These are phyloP conservation scores for Avena atlantica DNA, from an alignment of 176 grass and related monocot genomes.

Conservation along the genomic window DNA sequence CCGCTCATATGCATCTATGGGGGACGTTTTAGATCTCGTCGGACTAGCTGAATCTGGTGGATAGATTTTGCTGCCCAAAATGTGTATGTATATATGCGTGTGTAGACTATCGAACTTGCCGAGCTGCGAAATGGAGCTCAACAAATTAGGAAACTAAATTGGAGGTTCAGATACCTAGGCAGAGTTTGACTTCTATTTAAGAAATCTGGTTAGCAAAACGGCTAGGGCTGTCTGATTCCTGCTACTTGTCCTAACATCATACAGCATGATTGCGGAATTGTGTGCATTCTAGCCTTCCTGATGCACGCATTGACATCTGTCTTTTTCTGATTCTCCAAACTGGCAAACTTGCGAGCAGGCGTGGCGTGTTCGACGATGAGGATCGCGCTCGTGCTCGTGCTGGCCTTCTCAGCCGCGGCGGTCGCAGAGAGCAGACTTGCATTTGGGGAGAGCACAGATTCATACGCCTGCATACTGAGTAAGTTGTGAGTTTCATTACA, in stretches of 20 bases:
- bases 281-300: neutral
- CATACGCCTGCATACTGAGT: conserved; percentile 37
- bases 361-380: conserved; percentile 10
- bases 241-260: neutral
- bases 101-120: neutral
- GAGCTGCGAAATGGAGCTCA: neutral
- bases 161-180: neutral
- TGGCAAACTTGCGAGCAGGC: conserved; percentile 34
- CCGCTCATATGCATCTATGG: neutral
- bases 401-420: conserved; percentile 19
- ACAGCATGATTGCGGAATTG: neutral
- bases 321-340: neutral
- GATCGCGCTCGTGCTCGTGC: conserved; percentile 23
- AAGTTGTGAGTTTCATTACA: conserved; percentile 23
- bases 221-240: neutral
- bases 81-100: neutral
- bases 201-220: neutral
- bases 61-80: neutral
- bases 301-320: neutral
- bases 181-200: neutral
- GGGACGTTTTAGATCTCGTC: neutral
- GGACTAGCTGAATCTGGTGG: conserved; percentile 38
- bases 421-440: conserved; percentile 31
- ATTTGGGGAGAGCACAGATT: conserved; percentile 10
- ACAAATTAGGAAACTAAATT: neutral